Evolutionary conservation across 192 early-diverging fungal species (phyloP).

Genomic region (Backusella tarrabulga): DNA sequence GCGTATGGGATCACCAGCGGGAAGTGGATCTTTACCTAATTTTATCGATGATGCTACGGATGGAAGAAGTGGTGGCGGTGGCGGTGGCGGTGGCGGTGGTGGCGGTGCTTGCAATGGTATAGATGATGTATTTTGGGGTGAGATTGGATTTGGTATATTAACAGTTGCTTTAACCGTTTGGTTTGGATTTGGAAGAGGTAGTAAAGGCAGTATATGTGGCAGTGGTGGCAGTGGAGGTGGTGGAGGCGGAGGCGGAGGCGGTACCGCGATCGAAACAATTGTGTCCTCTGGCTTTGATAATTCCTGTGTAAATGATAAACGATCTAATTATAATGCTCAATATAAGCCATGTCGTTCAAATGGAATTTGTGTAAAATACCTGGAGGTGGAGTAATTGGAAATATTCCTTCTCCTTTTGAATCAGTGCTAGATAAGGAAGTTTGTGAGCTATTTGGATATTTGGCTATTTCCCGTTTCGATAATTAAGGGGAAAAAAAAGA

Average conservation of each 20-base stretch:
- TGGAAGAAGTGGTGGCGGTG: not conserved
- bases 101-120: not conserved
- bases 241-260: not conserved
- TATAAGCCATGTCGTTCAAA: not conserved
- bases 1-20: not conserved
- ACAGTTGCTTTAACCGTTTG: not conserved
- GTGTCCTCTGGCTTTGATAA: not conserved
- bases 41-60: not conserved
- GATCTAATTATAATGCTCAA: not conserved
- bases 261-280: not conserved
- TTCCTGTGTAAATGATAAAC: not conserved
- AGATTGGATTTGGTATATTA: not conserved
- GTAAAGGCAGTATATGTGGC: too few relatives aligned
- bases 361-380: not conserved
- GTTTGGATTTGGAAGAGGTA: not conserved
- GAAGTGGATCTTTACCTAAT: not conserved
- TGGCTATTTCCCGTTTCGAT: not conserved
- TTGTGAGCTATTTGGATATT: not conserved
- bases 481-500: not conserved
- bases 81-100: not conserved
- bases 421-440: not conserved
- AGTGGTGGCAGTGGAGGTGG: not conserved
- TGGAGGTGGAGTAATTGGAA: not conserved
- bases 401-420: not conserved
- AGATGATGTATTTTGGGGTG: not conserved